Base-by-base conservation (phyloP, 2,329 filamentous ascomycete species). In the Fusarium kyushuense region DNA sequence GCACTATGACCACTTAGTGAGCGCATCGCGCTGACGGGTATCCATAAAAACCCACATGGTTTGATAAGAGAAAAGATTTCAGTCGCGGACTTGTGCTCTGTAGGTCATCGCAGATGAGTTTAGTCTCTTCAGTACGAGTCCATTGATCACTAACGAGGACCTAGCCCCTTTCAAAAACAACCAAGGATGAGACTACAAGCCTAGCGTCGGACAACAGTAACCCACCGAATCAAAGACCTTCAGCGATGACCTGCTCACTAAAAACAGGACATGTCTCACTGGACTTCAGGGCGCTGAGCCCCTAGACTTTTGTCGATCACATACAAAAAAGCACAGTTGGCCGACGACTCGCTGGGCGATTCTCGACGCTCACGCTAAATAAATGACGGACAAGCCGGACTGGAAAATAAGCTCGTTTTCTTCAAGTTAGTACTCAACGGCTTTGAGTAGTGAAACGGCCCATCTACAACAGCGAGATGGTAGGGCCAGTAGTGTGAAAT, bases 11-110 rank as follows among this genome's bases (percentile, higher is more conserved):
- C 59, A 54, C 47, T 49, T 59, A 36, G 60, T 32, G 27, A 30
- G 6, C 27, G 25, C 11, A 27, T 10, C 29, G 12, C 13, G 9
- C 5, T 4, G 6, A 27, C 13, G 16, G 9, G 38, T 51, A 48
- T 53, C 56, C 52, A 58, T 45, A 43, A n/a, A 25, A 53, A 3
- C 43, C 60, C 60, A 62, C 65, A 40, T 48, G 19, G 23, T 36
- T 27, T 33, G 41, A 6, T 17, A 42, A 12, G 5, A 41, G 27
- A 29, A 21, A 45, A 42, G 52, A 52, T 48, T 60, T 41, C 19
- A 25, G 47, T 36, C 27, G 40, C 25, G 45, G 23, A 10, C 23
- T 17, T 8, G 27, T 8, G 9, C 27, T 27, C 27, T 6, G 38
- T n/a, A 27, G 21, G 17, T 36, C n/a, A 45, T 42, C 4, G 14